Conservation (phyloP, 345 rosid genomes). For the Populus davidiana region DNA sequence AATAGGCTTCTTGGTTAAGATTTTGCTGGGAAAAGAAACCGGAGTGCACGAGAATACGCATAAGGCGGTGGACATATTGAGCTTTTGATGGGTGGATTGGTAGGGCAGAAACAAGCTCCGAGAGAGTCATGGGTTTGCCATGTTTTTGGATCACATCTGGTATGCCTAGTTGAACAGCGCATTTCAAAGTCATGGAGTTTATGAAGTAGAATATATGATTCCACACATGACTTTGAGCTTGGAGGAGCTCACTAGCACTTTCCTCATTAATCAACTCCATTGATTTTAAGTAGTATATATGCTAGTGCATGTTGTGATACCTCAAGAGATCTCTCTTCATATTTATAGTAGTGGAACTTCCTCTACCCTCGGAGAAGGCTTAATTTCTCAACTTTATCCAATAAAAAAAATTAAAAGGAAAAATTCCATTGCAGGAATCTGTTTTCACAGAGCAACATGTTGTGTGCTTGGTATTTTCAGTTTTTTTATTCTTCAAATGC, state of each 20-base stretch:
- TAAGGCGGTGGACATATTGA: constrained; percentile 21
- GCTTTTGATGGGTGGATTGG: constrained; percentile 20
- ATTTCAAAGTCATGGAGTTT: constrained; percentile 36
- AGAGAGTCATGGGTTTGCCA: constrained; percentile 33
- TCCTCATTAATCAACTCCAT: constrained; percentile 1
- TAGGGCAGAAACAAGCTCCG: constrained; percentile 20
- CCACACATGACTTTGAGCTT: constrained; percentile 36
- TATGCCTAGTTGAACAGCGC: constrained; percentile 38
- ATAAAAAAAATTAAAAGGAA: no score
- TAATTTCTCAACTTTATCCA: no score
- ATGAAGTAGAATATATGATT: constrained; percentile 16
- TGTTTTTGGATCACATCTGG: constrained; percentile 41
- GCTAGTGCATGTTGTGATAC: no score
- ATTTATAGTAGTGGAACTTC: no score
- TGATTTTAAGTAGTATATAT: no score
- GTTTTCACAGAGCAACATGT: no score
- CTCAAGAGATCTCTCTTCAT: no score
- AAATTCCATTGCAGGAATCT: no score
- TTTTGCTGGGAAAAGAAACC: constrained; percentile 29
- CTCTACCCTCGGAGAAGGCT: no score
- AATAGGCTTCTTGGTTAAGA: constrained; percentile 11
- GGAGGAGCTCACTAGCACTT: neutral
- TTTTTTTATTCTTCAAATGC: no score
- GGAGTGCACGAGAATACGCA: constrained; percentile 36
- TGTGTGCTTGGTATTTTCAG: no score